Conservation (phyloP, 768 basidiomycete species). For the Xerocomus brunneocitrinus region DNA sequence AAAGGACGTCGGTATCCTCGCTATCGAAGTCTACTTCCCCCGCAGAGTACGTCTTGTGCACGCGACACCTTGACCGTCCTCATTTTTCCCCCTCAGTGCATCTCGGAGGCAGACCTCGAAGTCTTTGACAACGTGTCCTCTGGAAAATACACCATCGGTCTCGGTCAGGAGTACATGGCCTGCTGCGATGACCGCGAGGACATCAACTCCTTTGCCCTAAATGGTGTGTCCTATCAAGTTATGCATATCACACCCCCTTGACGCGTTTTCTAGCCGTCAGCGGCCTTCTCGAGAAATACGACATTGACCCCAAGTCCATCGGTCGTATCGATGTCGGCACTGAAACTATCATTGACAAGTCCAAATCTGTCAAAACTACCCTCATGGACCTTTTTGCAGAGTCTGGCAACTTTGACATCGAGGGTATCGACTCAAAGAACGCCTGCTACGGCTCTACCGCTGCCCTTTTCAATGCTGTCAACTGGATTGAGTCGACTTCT, state of each 20-base stretch:
- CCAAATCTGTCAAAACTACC: conserved; percentile 96
- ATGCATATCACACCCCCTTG: not conserved
- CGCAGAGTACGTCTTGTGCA: conserved; percentile 57
- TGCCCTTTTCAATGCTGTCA: conserved; percentile 96
- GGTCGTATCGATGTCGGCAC: conserved; percentile 98
- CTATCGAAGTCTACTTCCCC: conserved; percentile 92
- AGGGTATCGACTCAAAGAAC: conserved; percentile 99
- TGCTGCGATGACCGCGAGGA: conserved; percentile 99
- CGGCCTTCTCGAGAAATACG: conserved; percentile 87
- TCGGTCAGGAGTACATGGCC: conserved; percentile 97
- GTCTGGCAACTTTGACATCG: conserved; percentile 92
- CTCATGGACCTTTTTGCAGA: conserved; percentile 97
- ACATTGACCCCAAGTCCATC: conserved; percentile 93
- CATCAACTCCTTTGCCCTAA: conserved; percentile 96
- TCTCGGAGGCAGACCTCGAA: conserved; percentile 93
- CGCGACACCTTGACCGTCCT: conserved; percentile 10
- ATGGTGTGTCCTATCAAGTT: conserved; percentile 52
- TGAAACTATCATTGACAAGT: conserved; percentile 99
- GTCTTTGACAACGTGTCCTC: conserved; percentile 89
- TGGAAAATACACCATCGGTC: conserved; percentile 98
- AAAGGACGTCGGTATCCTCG: conserved; percentile 91
- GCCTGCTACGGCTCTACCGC: conserved; percentile 99
- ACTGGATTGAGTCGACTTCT: conserved; percentile 94
- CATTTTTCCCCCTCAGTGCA: conserved; percentile 53
- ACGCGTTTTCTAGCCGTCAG: conserved; percentile 61